A percentile compares a stretch with the other conserved stretches of the same genome.
phyloP scores from a whole-genome alignment of 176 grass and related monocot species.

The Triticum turgidum region DNA sequence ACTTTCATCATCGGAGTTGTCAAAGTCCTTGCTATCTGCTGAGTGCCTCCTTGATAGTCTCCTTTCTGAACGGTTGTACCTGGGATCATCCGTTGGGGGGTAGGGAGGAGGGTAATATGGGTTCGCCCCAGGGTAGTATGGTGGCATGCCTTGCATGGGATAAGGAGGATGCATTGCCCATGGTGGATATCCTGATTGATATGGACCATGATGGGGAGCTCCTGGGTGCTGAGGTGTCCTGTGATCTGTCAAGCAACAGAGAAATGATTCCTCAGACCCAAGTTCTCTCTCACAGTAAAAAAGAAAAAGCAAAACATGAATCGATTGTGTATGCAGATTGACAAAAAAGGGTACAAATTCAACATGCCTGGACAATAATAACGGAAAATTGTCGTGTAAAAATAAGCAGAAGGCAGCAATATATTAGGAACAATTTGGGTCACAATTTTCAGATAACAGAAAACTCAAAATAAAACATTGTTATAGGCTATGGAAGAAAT shows the following conservation, averaged over 20 bases:
- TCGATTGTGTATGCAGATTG: neutral
- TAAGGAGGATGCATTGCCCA: conserved; percentile 94
- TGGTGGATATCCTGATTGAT: conserved; percentile 68
- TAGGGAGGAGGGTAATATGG: conserved; percentile 74
- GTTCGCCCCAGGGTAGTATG: conserved; percentile 70
- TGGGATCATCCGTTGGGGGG: conserved; percentile 66
- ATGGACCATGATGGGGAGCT: conserved; percentile 5
- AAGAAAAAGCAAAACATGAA: neutral
- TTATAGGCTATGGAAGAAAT: neutral
- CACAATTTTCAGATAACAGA: neutral
- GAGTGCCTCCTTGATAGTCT: conserved; percentile 63
- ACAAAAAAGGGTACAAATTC: neutral
- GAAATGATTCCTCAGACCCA: conserved; percentile 11
- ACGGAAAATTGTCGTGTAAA: neutral
- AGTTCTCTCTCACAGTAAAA: neutral
- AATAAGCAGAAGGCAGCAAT: neutral
- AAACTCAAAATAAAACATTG: neutral
- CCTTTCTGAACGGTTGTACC: conserved; percentile 47
- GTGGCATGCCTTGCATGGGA: conserved; percentile 77
- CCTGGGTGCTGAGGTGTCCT: conserved; percentile 36
- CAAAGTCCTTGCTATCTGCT: conserved; percentile 60
- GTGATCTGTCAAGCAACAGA: conserved; percentile 41
- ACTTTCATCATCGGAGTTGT: conserved; percentile 47
- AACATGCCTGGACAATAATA: neutral
- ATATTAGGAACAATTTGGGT: neutral